Percentiles rank a stretch among this genome's conserved stretches.
phyloP scores from a whole-genome alignment of 257 asterid species.

The Nicotiana noctiflora region DNA sequence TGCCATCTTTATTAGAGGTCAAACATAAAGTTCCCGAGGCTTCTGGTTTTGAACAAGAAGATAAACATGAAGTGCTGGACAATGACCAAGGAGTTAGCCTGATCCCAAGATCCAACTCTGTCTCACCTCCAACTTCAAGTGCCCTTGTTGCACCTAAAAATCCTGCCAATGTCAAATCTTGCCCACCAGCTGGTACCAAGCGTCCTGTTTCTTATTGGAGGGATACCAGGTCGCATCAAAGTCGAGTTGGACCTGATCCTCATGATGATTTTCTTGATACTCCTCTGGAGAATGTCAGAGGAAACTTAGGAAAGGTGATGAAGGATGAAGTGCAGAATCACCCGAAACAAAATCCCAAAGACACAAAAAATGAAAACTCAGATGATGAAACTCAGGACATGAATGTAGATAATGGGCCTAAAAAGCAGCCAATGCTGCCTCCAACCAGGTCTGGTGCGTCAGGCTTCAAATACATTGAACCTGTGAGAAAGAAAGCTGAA shows the following conservation, averaged over 20 bases:
- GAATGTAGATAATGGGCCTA: slow-evolving; percentile 32
- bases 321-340: slow-evolving; percentile 30
- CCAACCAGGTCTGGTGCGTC: slow-evolving; percentile 31
- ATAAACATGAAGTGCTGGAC: slow-evolving; percentile 28
- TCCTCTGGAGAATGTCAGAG: slow-evolving; percentile 63
- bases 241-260: slow-evolving; percentile 69
- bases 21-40: slow-evolving; percentile 29
- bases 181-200: slow-evolving; percentile 65
- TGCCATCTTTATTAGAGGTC: slow-evolving; percentile 24
- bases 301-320: slow-evolving; percentile 38
- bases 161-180: slow-evolving; percentile 33
- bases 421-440: slow-evolving; percentile 34
- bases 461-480: slow-evolving; percentile 71
- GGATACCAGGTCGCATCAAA: slow-evolving; percentile 85
- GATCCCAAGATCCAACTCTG: slow-evolving; percentile 36
- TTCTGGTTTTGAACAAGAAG: slow-evolving; percentile 18
- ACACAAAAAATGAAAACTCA: slow-evolving; percentile 32
- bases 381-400: slow-evolving; percentile 75
- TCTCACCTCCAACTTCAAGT: slow-evolving; percentile 37
- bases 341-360: slow-evolving; percentile 20
- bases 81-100: slow-evolving; percentile 21
- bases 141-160: slow-evolving; percentile 31
- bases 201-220: slow-evolving; percentile 85
- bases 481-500: slow-evolving; percentile 72
- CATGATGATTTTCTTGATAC: slow-evolving; percentile 96